A percentile compares a stretch with the other conserved stretches of the same genome.
phyloP scores from a whole-genome alignment of 192 early-diverging fungal genomes.

The Umbelopsis sp. region DNA sequence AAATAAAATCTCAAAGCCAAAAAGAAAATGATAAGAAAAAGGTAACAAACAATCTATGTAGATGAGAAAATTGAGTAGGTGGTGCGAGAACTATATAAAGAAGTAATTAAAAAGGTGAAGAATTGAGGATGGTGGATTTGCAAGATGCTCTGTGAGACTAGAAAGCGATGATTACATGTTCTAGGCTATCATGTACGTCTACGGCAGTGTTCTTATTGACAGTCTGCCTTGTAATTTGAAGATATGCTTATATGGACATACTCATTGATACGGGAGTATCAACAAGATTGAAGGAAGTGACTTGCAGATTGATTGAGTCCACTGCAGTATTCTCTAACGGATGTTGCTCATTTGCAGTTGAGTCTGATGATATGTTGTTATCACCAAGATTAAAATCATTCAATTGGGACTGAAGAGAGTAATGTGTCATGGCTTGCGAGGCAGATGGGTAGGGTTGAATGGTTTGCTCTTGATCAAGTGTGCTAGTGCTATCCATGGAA shows the following conservation, averaged over 20 bases:
- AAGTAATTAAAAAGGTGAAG: background rate
- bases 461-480: background rate
- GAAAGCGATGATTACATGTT: conserved; percentile 1
- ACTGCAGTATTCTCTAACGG: background rate
- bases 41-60: background rate
- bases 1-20: background rate
- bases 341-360: background rate
- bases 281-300: conserved; percentile 11
- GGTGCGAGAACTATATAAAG: background rate
- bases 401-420: background rate
- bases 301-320: conserved; percentile 5
- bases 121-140: background rate
- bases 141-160: background rate
- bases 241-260: conserved; percentile 12
- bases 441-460: background rate
- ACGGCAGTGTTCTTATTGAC: background rate
- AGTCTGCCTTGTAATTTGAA: background rate
- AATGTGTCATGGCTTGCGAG: background rate
- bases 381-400: conserved; percentile 7
- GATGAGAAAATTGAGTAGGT: background rate
- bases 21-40: background rate
- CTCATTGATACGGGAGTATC: conserved; percentile 11
- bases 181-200: background rate
- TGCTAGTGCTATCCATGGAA: background rate
- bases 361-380: background rate